Evolutionary conservation across 306 rosid species (phyloP).

Genomic region (Acacia crassicarpa): DNA sequence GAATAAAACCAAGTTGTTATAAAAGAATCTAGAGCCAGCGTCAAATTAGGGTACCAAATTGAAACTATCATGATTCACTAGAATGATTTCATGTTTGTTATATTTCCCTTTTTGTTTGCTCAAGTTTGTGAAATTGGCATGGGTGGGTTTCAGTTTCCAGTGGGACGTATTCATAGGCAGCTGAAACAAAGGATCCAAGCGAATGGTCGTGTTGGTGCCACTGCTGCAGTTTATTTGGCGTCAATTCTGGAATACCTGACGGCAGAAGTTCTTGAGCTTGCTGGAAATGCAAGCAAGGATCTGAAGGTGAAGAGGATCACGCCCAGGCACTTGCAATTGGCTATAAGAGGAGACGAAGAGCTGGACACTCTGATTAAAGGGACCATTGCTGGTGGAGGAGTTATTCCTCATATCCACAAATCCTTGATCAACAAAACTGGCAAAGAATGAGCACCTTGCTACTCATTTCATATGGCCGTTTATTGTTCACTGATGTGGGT

Average conservation of each 20-base stretch:
- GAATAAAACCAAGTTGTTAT: background rate
- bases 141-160: conserved; percentile 66
- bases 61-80: background rate
- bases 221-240: conserved; percentile 93
- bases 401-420: conserved; percentile 96
- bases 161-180: conserved; percentile 94
- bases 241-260: conserved; percentile 95
- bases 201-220: conserved; percentile 93
- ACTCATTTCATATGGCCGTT: conserved; percentile 15
- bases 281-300: conserved; percentile 97
- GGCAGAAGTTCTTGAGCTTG: conserved; percentile 92
- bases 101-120: background rate
- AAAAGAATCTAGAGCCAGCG: background rate
- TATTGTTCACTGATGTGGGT: conserved; percentile 5
- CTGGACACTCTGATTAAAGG: conserved; percentile 95
- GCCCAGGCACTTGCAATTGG: conserved; percentile 94
- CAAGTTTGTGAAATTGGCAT: background rate
- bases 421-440: conserved; percentile 94
- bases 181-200: conserved; percentile 77
- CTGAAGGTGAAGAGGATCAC: conserved; percentile 96
- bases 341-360: conserved; percentile 96
- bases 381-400: conserved; percentile 99
- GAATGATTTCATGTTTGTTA: background rate
- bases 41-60: background rate
- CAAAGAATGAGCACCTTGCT: conserved; percentile 64